Evolutionary conservation across 768 basidiomycete genomes (phyloP), one percentile per base, ranked within the genome.

Genomic region (Kwoniella shandongensis): DNA sequence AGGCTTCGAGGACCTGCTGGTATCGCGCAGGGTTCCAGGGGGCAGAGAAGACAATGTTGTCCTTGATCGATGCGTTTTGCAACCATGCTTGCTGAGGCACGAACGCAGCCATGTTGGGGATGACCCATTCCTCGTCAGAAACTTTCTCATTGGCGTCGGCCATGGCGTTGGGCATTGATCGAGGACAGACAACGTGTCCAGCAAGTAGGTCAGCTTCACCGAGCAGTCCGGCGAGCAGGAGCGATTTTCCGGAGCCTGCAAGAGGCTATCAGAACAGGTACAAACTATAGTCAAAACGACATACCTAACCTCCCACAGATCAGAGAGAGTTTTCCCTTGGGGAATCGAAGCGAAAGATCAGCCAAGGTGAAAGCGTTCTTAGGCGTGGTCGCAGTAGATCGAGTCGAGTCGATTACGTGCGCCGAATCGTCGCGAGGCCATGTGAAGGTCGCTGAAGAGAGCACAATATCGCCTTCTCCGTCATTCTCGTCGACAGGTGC

Each of bases 141-240:
- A 72, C 68, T 0, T 80, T 70, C 26, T 62, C 59, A 2, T 79
- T 75, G 13, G 77, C 79, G 0, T 78, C 79, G 0, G 87, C 86
- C 65, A 93, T 79, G 1, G 85, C 79, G 72, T 93, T 84, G 1
- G 90, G 88, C 1, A 88, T 86, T 2, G 91, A 91, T 22, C 89
- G 83, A 11, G 92, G 91, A 66, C 89, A 89, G 8, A 86, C 63
- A 30, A 91, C 76, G 67, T 91, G 88, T 0, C 92, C 92, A 18
- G 86, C 79, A 8, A 96, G 77, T 13, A 93, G 64, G 76, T 93
- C 91, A 4, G 88, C 87, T 79, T 93, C 91, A 23, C 92, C 92
- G 3, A 97, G 81, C 38, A 96, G 82, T 82, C 88, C 82, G 29
- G 88, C 80, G n/a, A 94, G 78, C 27, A 94, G 73, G 5, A 96